Evolutionary conservation across 2,329 filamentous ascomycete species (phyloP).

Genomic region (Exophiala xenobiotica): DNA sequence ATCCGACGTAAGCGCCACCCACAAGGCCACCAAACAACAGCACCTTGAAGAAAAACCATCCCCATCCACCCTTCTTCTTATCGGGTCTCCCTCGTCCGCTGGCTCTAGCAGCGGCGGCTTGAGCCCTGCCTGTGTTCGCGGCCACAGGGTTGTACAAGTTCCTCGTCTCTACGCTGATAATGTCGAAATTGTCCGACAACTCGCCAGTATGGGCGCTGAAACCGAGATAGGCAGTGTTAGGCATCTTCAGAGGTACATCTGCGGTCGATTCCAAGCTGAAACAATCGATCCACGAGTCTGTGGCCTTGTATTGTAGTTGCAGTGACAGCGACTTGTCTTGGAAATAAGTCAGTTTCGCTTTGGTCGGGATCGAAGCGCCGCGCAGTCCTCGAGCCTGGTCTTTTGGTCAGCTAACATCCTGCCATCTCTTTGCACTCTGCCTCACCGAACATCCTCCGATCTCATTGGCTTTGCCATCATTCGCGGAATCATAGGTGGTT

Average conservation of each 20-base stretch:
- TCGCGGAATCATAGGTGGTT: slow-evolving; percentile 85
- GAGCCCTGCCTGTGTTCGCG: slow-evolving; percentile 30
- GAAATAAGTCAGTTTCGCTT: slow-evolving; percentile 89
- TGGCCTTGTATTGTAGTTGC: slow-evolving; percentile 90
- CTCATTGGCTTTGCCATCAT: slow-evolving; percentile 91
- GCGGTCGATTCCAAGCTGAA: slow-evolving; percentile 67
- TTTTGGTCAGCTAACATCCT: slow-evolving; percentile 3
- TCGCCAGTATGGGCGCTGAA: slow-evolving; percentile 82
- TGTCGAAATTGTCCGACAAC: slow-evolving; percentile 96
- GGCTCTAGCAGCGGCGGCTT: slow-evolving; percentile 26
- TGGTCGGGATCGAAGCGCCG: slow-evolving; percentile 74
- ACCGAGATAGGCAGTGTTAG: slow-evolving; percentile 65
- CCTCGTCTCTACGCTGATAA: slow-evolving; percentile 79
- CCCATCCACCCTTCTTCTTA: slow-evolving; percentile 52
- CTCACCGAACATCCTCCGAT: slow-evolving; percentile 84
- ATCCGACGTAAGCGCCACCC: slow-evolving; percentile 79
- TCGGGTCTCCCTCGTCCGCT: slow-evolving; percentile 30
- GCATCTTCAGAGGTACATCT: slow-evolving; percentile 71
- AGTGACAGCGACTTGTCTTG: slow-evolving; percentile 89
- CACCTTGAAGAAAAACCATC: slow-evolving; percentile 77
- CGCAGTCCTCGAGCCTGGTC: slow-evolving; percentile 76
- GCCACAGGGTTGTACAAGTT: slow-evolving; percentile 72
- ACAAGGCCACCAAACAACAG: slow-evolving; percentile 69
- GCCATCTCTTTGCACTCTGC: neutral
- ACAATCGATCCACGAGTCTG: slow-evolving; percentile 84